A percentile compares a stretch with the other conserved stretches of the same genome.
phyloP scores from a whole-genome alignment of 495 filamentous ascomycete species.

The Aspergillus taichungensis region DNA sequence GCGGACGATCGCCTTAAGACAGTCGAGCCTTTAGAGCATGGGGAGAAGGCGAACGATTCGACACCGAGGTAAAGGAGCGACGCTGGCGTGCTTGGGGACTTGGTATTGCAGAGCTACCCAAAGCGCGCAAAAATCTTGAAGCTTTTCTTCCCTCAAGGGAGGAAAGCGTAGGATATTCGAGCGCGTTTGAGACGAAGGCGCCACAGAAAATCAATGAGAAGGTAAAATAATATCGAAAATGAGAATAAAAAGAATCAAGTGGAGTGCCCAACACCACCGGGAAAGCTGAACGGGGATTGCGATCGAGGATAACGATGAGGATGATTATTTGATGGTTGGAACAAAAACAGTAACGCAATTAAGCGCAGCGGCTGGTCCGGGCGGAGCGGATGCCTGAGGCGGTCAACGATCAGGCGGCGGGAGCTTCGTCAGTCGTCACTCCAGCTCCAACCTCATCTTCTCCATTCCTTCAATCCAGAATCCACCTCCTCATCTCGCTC shows the following conservation, averaged over 20 bases:
- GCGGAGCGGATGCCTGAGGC: slow-evolving; percentile 29
- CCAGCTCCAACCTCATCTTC: slow-evolving; percentile 20
- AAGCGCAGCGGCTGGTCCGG: slow-evolving; percentile 23
- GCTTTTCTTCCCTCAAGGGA: slow-evolving; percentile 17
- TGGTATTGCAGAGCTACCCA: slow-evolving; percentile 28
- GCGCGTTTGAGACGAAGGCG: not conserved
- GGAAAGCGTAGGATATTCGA: slow-evolving; percentile 3
- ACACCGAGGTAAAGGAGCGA: slow-evolving; percentile 31
- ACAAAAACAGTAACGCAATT: slow-evolving; percentile 7
- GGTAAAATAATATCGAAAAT: not conserved
- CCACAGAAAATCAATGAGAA: not conserved
- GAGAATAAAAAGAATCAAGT: too few species aligned
- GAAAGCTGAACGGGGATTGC: too few species aligned
- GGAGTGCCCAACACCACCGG: too few species aligned
- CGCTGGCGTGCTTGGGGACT: slow-evolving; percentile 35
- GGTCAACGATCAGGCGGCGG: slow-evolving; percentile 24
- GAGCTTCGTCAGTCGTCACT: slow-evolving; percentile 44
- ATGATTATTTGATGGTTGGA: not conserved
- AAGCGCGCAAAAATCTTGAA: slow-evolving; percentile 36
- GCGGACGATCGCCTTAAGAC: slow-evolving; percentile 30
- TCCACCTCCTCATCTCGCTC: slow-evolving; percentile 3
- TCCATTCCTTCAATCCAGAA: slow-evolving; percentile 11
- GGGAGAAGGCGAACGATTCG: slow-evolving; percentile 23
- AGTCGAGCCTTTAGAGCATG: slow-evolving; percentile 28
- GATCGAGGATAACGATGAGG: too few species aligned